phyloP scores from a whole-genome alignment of 148 eudicot genomes.

The Chenopodium berlandieri region DNA sequence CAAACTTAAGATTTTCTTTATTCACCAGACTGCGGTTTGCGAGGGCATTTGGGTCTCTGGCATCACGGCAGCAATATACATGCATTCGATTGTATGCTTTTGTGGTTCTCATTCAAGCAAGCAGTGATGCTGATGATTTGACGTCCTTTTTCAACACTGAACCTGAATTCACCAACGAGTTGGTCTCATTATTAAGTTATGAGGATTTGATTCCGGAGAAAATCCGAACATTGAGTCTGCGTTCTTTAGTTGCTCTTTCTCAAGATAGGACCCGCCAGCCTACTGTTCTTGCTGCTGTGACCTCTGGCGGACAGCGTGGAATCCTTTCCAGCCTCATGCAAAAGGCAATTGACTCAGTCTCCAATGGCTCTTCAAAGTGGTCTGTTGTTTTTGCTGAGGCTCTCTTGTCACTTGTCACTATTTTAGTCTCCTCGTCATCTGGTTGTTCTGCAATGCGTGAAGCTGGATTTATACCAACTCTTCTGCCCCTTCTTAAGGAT shows the following conservation, averaged over 20 bases:
- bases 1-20: slow-evolving; percentile 67
- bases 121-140: slow-evolving; percentile 71
- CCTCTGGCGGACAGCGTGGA: slow-evolving; percentile 98
- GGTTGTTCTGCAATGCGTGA: slow-evolving; percentile 99
- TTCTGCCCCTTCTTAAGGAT: slow-evolving; percentile 92
- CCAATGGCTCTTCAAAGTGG: slow-evolving; percentile 69
- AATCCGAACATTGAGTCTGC: slow-evolving; percentile 73
- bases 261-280: slow-evolving; percentile 93
- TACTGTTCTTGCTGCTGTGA: slow-evolving; percentile 80
- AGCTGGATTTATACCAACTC: slow-evolving; percentile 97
- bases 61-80: slow-evolving; percentile 73
- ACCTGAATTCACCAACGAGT: slow-evolving; percentile 93
- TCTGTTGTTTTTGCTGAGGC: slow-evolving; percentile 91
- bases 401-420: slow-evolving; percentile 82
- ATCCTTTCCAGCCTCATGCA: slow-evolving; percentile 98
- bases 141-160: slow-evolving; percentile 79
- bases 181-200: slow-evolving; percentile 78
- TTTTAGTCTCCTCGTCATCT: slow-evolving; percentile 85
- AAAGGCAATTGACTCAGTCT: slow-evolving; percentile 79
- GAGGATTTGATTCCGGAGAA: slow-evolving; percentile 85
- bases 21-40: slow-evolving; percentile 90
- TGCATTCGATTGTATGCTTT: slow-evolving; percentile 92
- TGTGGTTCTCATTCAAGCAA: slow-evolving; percentile 86
- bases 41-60: slow-evolving; percentile 74
- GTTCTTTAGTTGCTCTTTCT: slow-evolving; percentile 86